phyloP scores from a whole-genome alignment of 495 filamentous ascomycete genomes.

The Physcia stellaris region DNA sequence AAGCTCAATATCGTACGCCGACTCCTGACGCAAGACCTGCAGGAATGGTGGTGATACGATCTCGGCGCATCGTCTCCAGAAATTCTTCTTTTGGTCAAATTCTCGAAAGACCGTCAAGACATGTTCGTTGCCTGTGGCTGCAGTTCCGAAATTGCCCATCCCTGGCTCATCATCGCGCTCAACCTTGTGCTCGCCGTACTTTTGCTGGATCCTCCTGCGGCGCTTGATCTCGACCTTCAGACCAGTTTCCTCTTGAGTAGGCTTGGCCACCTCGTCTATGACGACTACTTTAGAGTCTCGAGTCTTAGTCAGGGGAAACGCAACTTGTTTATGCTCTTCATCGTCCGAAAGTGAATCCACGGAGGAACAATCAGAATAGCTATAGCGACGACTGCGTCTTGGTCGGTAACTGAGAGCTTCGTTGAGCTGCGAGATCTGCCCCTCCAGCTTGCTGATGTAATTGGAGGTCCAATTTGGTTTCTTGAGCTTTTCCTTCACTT shows the following conservation, averaged over 20 bases:
- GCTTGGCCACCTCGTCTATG: background rate
- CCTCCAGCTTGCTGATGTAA: slow-evolving; percentile 9
- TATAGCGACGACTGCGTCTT: background rate
- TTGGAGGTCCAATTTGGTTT: background rate
- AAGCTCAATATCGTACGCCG: slow-evolving; percentile 1
- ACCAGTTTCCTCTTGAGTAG: background rate
- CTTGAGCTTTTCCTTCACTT: background rate
- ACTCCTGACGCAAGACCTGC: slow-evolving; percentile 1
- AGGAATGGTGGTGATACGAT: slow-evolving; percentile 8
- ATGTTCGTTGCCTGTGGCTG: background rate
- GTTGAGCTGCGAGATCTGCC: slow-evolving; percentile 1
- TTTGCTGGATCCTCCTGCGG: background rate
- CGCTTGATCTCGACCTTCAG: slow-evolving; percentile 4
- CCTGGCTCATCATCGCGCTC: background rate
- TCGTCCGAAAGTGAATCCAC: background rate
- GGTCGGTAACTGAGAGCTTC: background rate
- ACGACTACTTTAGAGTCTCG: background rate
- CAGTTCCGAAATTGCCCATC: background rate
- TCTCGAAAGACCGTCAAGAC: slow-evolving; percentile 6
- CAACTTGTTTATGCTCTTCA: background rate
- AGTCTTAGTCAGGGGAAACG: background rate
- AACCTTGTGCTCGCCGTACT: background rate
- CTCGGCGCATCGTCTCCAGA: slow-evolving; percentile 8
- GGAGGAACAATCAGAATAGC: background rate
- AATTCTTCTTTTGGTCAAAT: slow-evolving; percentile 4